Conservation (phyloP, 1,284 basidiomycete genomes). For the Apiotrichum domesticum region DNA sequence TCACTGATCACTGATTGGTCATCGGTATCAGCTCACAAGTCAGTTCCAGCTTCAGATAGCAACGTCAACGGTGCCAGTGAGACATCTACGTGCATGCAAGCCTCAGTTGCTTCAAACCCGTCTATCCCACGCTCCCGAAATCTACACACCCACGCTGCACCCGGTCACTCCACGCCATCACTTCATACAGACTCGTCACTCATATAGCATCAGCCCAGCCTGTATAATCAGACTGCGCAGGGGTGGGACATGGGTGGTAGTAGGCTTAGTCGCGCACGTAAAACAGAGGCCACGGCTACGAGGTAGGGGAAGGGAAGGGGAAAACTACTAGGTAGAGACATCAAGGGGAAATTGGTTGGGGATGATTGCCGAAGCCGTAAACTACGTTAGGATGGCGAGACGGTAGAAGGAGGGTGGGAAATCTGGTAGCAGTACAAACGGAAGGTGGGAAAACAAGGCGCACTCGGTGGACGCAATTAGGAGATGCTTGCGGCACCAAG, state of each 20-base stretch:
- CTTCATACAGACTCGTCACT: slow-evolving; percentile 10
- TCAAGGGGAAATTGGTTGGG: not conserved
- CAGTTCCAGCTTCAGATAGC: too few species aligned
- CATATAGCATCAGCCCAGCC: slow-evolving; percentile 9
- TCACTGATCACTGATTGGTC: too few species aligned
- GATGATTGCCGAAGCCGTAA: not conserved
- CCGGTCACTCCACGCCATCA: not conserved
- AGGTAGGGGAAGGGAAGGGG: not conserved
- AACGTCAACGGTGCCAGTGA: too few species aligned
- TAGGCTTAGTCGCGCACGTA: not conserved
- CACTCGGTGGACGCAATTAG: too few species aligned
- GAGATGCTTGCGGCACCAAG: too few species aligned
- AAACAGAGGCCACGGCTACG: not conserved
- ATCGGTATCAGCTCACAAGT: too few species aligned
- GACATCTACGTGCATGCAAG: too few species aligned
- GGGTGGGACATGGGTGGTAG: not conserved
- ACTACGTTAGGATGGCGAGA: not conserved
- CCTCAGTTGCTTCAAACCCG: too few species aligned
- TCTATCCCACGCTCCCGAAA: too few species aligned
- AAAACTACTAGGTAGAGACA: slow-evolving; percentile 5
- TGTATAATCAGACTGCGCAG: not conserved
- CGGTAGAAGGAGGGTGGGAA: slow-evolving; percentile 1
- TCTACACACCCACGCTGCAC: not conserved
- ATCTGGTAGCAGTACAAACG: slow-evolving; percentile 21
- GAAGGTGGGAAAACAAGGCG: not conserved